Base-by-base conservation (phyloP, 1,284 basidiomycete genomes). In the Cutaneotrichosporon mucoides region DNA sequence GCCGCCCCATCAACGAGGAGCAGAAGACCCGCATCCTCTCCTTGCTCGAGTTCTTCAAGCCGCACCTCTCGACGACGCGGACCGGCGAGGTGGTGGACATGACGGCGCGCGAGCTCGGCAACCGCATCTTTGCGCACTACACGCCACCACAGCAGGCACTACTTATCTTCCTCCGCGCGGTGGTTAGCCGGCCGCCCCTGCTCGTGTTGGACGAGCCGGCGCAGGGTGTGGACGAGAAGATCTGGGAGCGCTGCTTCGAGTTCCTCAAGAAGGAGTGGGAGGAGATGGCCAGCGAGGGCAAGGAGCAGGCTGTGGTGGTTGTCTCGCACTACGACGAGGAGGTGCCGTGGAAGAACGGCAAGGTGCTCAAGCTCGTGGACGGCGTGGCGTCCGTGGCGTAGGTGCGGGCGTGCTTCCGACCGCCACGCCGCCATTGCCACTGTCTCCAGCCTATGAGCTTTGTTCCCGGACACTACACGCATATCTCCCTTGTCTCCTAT, bases 261-360 rank as follows among this genome's bases (percentile, higher is more conserved):
- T 88, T 90, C 68, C 72, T 97, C 38, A 75, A 80, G 40, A 78
- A 81, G 9, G 80, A 82, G 15, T 84, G 83, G 47, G 57, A 59
- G 37, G 60, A 64, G 57, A 64, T 61, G 60, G 45, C 43, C 3
- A 47, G 34, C 1, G 65, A 69, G 50, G 79, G 81, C 12, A 66
- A 76, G 33, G 79, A 84, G 37, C 90, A 93, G 77, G 88, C 86
- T 0, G 87, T 90, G 12, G 81, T 95, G 1, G 86, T 91, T 2
- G 85, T 96, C 45, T 90, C 86, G 40, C 92, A 95, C 77, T 92
- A 89, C 84, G 88, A 89, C 66, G 88, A 89, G 45, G 92, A 96
- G 76, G 86, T 92, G 50, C 60, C 63, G 8, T 62, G 60, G 60
- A 53, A 46, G 10, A 12, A 52, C 13, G 66, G 64, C 6, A 65